Percentiles rank a stretch among this genome's conserved stretches.
phyloP scores from a whole-genome alignment of 441 rosid genomes.

The Capsella rubella region DNA sequence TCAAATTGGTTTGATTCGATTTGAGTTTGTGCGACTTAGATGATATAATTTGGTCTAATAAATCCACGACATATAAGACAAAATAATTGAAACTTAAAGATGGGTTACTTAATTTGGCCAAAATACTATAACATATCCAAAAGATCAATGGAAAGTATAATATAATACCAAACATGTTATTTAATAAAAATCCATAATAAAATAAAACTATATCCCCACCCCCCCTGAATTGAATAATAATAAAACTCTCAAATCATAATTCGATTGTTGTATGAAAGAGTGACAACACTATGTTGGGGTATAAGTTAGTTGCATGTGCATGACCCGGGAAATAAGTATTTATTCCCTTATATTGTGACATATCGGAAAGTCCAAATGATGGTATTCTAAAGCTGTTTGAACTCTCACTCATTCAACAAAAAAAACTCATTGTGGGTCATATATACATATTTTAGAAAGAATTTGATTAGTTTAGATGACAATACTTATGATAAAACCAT shows the following conservation, averaged over 20 bases:
- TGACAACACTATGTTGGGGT: constrained; percentile 38
- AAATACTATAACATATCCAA: constrained; percentile 35
- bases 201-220: background rate
- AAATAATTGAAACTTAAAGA: constrained; percentile 32
- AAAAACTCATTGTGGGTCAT: constrained; percentile 33
- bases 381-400: constrained; percentile 28
- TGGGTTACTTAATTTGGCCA: constrained; percentile 11
- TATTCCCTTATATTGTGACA: constrained; percentile 26
- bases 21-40: background rate
- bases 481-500: constrained; percentile 9
- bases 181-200: background rate
- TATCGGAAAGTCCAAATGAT: constrained; percentile 23
- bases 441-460: constrained; percentile 1
- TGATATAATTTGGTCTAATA: constrained; percentile 19
- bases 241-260: constrained; percentile 26
- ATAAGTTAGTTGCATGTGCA: constrained; percentile 39
- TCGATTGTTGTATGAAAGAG: constrained; percentile 27
- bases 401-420: constrained; percentile 28
- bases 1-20: constrained; percentile 23
- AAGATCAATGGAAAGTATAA: background rate
- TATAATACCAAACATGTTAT: background rate
- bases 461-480: constrained; percentile 1
- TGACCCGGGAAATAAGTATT: constrained; percentile 28
- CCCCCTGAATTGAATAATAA: background rate
- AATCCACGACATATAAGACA: constrained; percentile 26